Conservation (phyloP, 139 green algal genomes). For the Limnomonas spitsbergensis region DNA sequence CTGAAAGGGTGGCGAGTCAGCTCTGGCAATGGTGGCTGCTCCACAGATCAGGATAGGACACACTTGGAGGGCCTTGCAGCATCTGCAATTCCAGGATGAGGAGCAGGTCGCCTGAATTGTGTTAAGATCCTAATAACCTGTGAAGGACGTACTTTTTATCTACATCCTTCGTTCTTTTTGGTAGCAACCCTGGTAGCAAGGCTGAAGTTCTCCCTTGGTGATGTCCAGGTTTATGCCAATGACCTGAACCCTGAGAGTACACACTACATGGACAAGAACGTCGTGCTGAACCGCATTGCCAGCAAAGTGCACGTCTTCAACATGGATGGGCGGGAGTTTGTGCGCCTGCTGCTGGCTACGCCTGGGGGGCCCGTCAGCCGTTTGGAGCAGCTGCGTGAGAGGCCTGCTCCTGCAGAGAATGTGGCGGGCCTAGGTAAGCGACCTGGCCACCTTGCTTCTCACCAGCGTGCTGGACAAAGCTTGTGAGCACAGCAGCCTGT, state of each 20-base stretch:
- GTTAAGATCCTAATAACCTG: not conserved
- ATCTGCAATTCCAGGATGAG: too few relatives aligned
- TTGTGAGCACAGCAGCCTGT: slow-evolving; percentile 5
- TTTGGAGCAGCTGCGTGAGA: not conserved
- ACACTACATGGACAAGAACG: slow-evolving; percentile 76
- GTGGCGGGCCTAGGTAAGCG: too few relatives aligned
- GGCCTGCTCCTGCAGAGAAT: not conserved
- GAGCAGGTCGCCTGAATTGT: not conserved
- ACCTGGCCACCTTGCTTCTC: too few relatives aligned
- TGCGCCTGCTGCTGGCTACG: slow-evolving; percentile 52
- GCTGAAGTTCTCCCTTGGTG: not conserved
- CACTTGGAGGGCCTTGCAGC: too few relatives aligned
- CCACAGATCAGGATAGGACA: too few relatives aligned
- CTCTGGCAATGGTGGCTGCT: too few relatives aligned
- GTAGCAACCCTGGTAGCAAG: too few relatives aligned
- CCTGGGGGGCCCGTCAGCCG: not conserved
- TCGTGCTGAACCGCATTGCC: slow-evolving; percentile 67
- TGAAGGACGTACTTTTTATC: too few relatives aligned
- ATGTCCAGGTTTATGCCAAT: slow-evolving; percentile 85
- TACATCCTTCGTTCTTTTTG: too few relatives aligned
- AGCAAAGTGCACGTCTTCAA: slow-evolving; percentile 56
- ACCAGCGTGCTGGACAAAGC: too few relatives aligned
- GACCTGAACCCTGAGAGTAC: slow-evolving; percentile 90
- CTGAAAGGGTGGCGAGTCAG: too few relatives aligned
- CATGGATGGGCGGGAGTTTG: slow-evolving; percentile 74